Percentiles rank a stretch among this genome's conserved stretches.
Conservation (phyloP, 176 grass and related monocot genomes). For the Juncus inflexus region DNA sequence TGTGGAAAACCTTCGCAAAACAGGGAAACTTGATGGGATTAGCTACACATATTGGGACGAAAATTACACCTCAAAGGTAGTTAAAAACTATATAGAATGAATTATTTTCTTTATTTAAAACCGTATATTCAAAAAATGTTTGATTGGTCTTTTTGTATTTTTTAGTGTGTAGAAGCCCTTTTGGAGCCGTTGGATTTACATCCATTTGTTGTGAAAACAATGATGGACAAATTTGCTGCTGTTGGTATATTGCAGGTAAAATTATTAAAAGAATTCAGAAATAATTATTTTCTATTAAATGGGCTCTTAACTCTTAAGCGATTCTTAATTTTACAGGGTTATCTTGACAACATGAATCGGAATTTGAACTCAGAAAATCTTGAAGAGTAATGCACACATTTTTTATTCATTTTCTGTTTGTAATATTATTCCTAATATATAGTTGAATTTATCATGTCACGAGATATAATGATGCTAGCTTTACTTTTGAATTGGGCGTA, state of each 20-base stretch:
- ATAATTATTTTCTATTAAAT: conserved; percentile 2
- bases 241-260: conserved; percentile 85
- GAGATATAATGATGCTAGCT: too few relatives aligned
- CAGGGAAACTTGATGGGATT: conserved; percentile 53
- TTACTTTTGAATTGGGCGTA: too few relatives aligned
- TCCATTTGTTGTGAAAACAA: conserved; percentile 59
- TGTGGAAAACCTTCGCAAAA: conserved; percentile 62
- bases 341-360: conserved; percentile 77
- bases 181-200: conserved; percentile 61
- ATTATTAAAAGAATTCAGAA: not conserved
- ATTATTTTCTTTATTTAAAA: conserved; percentile 18
- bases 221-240: conserved; percentile 86
- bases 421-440: too few relatives aligned
- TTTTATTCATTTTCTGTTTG: too few relatives aligned
- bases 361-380: conserved; percentile 29
- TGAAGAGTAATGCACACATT: conserved; percentile 15
- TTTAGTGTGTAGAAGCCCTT: conserved; percentile 74
- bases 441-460: too few relatives aligned
- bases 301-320: not conserved
- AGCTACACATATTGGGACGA: conserved; percentile 88
- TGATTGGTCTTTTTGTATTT: conserved; percentile 17
- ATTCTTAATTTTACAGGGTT: conserved; percentile 37
- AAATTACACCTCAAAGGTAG: conserved; percentile 91
- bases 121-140: not conserved
- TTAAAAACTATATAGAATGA: not conserved